Evolutionary conservation across 805 yeast genomes (phyloP), one percentile per base, ranked within the genome.

Genomic region (Cyberlindnera nakhonratchasimensis): DNA sequence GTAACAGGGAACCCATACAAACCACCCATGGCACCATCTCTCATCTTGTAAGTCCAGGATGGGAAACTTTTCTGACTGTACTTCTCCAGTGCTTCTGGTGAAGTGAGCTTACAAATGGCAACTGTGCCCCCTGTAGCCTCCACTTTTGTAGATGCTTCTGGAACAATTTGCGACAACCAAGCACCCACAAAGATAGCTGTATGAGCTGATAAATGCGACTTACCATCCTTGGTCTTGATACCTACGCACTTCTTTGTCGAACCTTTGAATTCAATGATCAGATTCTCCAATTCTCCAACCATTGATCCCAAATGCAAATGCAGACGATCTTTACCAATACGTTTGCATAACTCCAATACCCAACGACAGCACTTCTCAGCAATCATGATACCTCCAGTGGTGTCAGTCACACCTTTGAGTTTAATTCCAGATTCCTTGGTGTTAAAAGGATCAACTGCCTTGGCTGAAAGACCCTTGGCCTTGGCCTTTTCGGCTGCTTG

Each of bases 91-190:
- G 49, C 51, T 12, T 46, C 39, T 8, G 51, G 51, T 19, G 47
- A 45, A 4, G 40, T 34, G 6, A 63, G 36, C 29, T 60, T 55
- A 18, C 60, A 52, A 23, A 58, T 33, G 6, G 55, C 57, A 14
- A 64, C 60, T 24, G 63, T 58, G 13, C 61, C 66, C n/a, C 56
- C 57, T 6, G 62, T 57, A 7, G 62, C 66, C 39, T 62, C 63
- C 14, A 54, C 47, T 17, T 46, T 57, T 30, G 51, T 54, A 29
- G 37, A 29, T 6, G 59, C 57, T 38, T 59, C 64, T 13, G 69
- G 68, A 16, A 55, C 49, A 16, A 55, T 30, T 19, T 49, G 50
- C 4, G 53, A 24, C 13, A 48, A 32, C 53, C 53, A 49, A 9
- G 53, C 40, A 20, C 53, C 53, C n/a, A 39, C 46, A 44, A 45